Evolutionary conservation across 495 filamentous ascomycete genomes (phyloP), one percentile per base, ranked within the genome.

Genomic region (Aspergillus cavernicola): DNA sequence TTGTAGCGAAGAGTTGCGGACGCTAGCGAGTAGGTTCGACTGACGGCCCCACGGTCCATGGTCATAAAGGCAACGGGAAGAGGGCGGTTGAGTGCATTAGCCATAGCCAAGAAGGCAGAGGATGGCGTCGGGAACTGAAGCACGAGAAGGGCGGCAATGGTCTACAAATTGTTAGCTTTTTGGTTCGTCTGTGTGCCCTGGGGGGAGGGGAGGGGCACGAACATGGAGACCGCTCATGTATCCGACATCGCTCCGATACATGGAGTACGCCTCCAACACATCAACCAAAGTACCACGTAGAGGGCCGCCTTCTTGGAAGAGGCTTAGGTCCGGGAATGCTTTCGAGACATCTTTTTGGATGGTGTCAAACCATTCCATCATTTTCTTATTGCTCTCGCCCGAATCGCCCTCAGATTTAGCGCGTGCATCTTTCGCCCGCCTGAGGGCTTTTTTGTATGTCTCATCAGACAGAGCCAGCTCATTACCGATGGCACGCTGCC

Each of bases 221-320:
- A 63, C 60, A 67, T 95, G 91, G 57, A 89, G 89, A 51, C 92
- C 91, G 50, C 83, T 81, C 46, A 92, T 80, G 57, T 95, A 96
- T 56, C 92, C 92, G 55, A 97, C 89, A 66, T 98, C 93, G 55
- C 84, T 86, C 53, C 93, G 83, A 69, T 98, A 97, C 88, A 95
- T 90, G 36, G 84, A 82, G 66, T 97, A 97, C 6, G 93, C 93
- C 55, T 85, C 80, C 43, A 96, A 74, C 3, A 97, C 85, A 68
- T 97, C 87, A 20, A 88, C 68, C 11, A 97, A 74, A 28, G 79
- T 81, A 31, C 83, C 74, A 56, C 93, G 82, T n/a, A 96, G 70
- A 2, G 91, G 90, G 1, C 80, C 88, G 11, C 82, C 79, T 39
- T 79, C 77, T 62, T 90, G 86, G 69, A 96, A 97, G 54, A 96